A percentile compares a stretch with the other conserved stretches of the same genome.
These are phyloP conservation scores for Alternaria novae-zelandiae DNA, from an alignment of 2,329 filamentous ascomycete genomes.

Conservation along the genomic window DNA sequence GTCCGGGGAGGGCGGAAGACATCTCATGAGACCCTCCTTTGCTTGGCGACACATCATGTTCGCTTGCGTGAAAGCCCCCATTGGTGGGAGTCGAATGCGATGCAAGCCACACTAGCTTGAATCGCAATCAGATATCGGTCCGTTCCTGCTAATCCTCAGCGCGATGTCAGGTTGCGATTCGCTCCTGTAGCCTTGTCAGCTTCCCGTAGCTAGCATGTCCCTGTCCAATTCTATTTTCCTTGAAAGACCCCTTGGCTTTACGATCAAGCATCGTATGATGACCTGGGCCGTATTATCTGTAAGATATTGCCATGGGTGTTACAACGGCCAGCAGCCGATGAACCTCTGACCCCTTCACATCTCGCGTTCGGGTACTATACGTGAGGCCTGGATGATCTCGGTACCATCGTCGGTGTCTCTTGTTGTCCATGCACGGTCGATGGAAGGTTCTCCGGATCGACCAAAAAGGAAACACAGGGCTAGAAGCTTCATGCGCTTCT, in stretches of 20 bases:
- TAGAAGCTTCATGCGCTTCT: background rate
- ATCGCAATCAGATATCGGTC: background rate
- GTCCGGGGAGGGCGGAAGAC: background rate
- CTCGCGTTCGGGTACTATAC: background rate
- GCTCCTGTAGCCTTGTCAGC: background rate
- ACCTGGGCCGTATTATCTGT: background rate
- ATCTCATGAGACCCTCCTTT: background rate
- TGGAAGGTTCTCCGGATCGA: background rate
- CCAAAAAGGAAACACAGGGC: background rate
- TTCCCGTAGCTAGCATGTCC: background rate
- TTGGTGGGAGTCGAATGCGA: background rate
- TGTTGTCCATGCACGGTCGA: background rate
- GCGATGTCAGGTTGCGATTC: background rate
- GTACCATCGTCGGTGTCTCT: background rate
- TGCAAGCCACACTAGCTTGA: background rate
- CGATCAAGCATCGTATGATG: background rate
- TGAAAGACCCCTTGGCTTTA: background rate
- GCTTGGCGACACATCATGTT: slow-evolving; percentile 1
- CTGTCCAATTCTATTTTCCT: background rate
- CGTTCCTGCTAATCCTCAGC: background rate
- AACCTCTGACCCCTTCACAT: background rate
- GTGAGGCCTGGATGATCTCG: background rate
- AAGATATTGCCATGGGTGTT: background rate
- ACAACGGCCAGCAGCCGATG: background rate
- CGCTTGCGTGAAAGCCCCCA: background rate